Conservation (phyloP, 2,329 filamentous ascomycete species). For the Fusarium incarnatum region DNA sequence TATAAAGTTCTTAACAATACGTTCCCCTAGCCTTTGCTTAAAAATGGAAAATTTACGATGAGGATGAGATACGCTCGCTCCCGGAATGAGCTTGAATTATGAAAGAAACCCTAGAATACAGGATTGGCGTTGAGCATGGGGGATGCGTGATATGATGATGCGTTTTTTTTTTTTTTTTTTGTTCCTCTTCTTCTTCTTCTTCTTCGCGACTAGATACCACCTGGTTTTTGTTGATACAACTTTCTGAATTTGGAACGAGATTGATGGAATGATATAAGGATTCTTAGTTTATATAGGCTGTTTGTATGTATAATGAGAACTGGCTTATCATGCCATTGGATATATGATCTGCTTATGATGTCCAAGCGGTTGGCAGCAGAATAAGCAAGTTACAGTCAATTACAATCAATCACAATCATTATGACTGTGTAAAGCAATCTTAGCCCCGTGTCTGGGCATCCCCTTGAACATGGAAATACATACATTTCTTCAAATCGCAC, state of each 20-base stretch:
- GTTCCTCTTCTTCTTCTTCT: slow-evolving; percentile 19
- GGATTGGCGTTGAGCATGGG: slow-evolving; percentile 26
- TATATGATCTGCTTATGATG: not conserved
- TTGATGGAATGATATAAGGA: slow-evolving; percentile 5
- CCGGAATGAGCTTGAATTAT: not conserved
- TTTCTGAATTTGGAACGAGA: slow-evolving; percentile 18
- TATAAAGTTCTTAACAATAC: not conserved
- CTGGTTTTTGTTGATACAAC: slow-evolving; percentile 33
- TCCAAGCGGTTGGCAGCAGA: not conserved
- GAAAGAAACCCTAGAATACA: slow-evolving; percentile 9
- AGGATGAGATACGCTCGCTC: not conserved
- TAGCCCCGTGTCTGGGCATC: not conserved
- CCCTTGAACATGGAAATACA: not conserved
- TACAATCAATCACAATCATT: no score
- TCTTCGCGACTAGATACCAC: slow-evolving; percentile 43
- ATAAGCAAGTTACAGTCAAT: not conserved
- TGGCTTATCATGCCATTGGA: not conserved
- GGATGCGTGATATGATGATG: slow-evolving; percentile 13
- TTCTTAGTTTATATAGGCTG: slow-evolving; percentile 7
- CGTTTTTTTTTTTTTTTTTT: no score
- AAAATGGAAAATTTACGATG: not conserved
- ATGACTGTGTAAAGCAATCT: not conserved
- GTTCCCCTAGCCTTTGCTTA: not conserved
- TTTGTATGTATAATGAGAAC: slow-evolving; percentile 9
- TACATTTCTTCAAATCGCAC: not conserved